Base-by-base conservation (phyloP, 352 stramenopile species). In the Phytopythium boreale region DNA sequence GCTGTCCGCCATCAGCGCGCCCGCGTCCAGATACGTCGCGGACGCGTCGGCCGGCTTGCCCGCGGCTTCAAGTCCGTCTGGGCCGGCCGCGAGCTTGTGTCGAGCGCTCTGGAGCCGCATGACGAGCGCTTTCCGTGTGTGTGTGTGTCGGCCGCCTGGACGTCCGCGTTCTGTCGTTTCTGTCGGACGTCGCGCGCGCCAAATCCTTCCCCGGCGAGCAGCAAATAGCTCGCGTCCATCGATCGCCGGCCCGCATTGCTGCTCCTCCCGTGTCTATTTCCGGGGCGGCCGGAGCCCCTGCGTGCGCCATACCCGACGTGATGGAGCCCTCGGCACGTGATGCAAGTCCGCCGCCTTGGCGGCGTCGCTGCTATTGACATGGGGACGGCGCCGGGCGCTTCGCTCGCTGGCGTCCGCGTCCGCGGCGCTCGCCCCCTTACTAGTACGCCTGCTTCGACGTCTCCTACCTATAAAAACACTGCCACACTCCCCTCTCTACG, bases 381-480 rank as follows among this genome's bases (percentile, higher is more conserved):
- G 43, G 19, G 34, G 15, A 7, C 34, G 34, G 34, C 34, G 7
- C n/a, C n/a, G n/a, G n/a, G n/a, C n/a, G n/a, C n/a, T n/a, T n/a
- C n/a, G n/a, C n/a, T n/a, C n/a, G n/a, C n/a, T n/a, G n/a, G n/a
- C n/a, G n/a, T n/a, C n/a, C n/a, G n/a, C n/a, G 10, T 34, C 34
- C 10, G n/a, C 43, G 20, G 19, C 43, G 29, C 29, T 34, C 29
- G 29, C 20, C 22, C 41, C 41, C 41, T 47, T 47, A 47, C 43
- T 22, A 26, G 19, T 50, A 50, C 43, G 43, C 43, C 43, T 50
- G 20, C 20, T n/a, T 8, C 10, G 43, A 17, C 46, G 46, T 52
- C 31, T 59, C 15, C 55, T 60, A 50, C 22, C 37, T 58, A 58
- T 43, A n/a, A n/a, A n/a, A 44, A 15, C 10, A 8, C 24, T 34